phyloP scores from a whole-genome alignment of 352 stramenopile species.

The Phytophthora ramorum region DNA sequence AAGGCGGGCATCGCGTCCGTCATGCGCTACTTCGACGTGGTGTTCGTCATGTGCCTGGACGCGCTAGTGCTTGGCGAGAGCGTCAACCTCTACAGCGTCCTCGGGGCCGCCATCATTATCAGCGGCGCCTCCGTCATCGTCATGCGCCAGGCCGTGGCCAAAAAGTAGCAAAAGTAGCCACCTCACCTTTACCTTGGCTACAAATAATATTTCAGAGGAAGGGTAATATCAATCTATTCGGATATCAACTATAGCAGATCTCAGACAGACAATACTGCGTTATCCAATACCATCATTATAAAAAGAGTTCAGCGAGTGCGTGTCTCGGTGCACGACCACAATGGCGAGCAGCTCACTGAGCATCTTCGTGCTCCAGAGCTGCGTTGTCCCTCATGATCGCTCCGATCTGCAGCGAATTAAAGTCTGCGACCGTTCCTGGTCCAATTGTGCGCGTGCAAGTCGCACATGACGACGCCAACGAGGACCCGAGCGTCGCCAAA shows the following conservation, averaged over 20 bases:
- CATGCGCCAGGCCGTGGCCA: slow-evolving; percentile 36
- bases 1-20: slow-evolving; percentile 67
- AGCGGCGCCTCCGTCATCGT: slow-evolving; percentile 55
- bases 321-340: slow-evolving; percentile 2
- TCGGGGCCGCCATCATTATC: slow-evolving; percentile 60
- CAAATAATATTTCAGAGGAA: too few species aligned
- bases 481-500: slow-evolving; percentile 9
- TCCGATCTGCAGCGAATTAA: slow-evolving; percentile 13
- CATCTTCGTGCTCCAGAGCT: not conserved
- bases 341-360: slow-evolving; percentile 13
- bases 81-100: slow-evolving; percentile 60
- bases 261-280: not conserved
- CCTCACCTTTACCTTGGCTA: not conserved
- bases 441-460: slow-evolving; percentile 28
- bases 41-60: slow-evolving; percentile 72
- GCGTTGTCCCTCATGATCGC: slow-evolving; percentile 13
- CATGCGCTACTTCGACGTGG: slow-evolving; percentile 77
- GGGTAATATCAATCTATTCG: too few species aligned
- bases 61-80: slow-evolving; percentile 52
- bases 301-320: slow-evolving; percentile 5
- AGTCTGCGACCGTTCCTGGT: not conserved
- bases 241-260: not conserved
- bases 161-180: not conserved
- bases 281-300: not conserved
- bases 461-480: slow-evolving; percentile 2